Base-by-base conservation (phyloP, 495 filamentous ascomycete genomes). In the Clavariopsis aquatica region DNA sequence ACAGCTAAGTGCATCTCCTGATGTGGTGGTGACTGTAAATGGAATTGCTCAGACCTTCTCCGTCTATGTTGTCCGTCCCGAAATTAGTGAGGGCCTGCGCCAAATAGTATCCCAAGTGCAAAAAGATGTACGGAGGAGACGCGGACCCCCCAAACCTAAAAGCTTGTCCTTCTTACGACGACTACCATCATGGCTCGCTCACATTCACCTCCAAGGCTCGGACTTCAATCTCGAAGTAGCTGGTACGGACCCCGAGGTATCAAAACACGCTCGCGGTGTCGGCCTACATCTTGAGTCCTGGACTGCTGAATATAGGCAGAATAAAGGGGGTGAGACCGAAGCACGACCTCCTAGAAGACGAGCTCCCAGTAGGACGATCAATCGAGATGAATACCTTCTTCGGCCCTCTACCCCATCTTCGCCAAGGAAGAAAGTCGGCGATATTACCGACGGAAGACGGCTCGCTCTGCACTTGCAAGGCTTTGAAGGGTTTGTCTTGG, bases 151-250 rank as follows among this genome's bases (percentile, higher is more conserved):
- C 17, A 58, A 60, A 22, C 46, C 10, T 1, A 57, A 58, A 41
- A 79, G 83, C 58, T 75, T 80, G 17, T 96, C 87, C 69, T 84
- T 93, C 57, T 70, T 99, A 23, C 85, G 94, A 53, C 84, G 82
- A 4, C 71, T 96, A 46, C 94, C 94, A 8, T 69, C 83, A 3
- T 98, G 95, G 95, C 80, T 99, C 7, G 76, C 90, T 52, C 85
- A 92, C 52, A 89, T 95, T 60, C 84, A 88, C 31, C 81, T 99
- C 15, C 89, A 96, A 72, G 93, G 90, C 23, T 89, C 88, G 31
- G 91, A 96, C 61, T 90, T 96, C 65, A 92, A 88, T 65, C 77
- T 95, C 60, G 95, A 98, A 73, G 83, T 98, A 53, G 95, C 94
- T 22, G 95, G 94, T 3, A 81, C 93, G 38, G 95, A 98, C 71